These are phyloP conservation scores for Lactifluus rugatus DNA, from an alignment of 768 basidiomycete genomes.

Conservation along the genomic window DNA sequence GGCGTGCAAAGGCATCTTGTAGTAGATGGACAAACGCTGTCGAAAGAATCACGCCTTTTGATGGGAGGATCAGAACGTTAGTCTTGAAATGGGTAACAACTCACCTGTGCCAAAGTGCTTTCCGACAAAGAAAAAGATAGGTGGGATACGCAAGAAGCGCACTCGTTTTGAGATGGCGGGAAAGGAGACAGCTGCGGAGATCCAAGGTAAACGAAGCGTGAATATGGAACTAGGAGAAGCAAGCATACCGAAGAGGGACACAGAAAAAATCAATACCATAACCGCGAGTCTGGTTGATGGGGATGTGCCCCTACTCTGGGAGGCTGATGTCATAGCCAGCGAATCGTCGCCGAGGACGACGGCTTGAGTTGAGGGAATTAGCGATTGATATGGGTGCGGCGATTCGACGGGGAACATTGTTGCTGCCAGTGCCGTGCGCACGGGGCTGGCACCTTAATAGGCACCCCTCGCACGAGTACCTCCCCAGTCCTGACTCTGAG, in stretches of 20 bases:
- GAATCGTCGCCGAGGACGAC: not conserved
- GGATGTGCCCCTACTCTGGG: not conserved
- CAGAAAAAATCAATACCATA: conserved; percentile 44
- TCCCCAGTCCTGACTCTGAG: conserved; percentile 1
- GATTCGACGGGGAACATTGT: not conserved
- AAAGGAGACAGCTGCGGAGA: conserved; percentile 52
- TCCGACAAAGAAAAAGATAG: conserved; percentile 68
- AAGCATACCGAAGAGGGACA: conserved; percentile 55
- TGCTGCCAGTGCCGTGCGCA: too few species aligned
- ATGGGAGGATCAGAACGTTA: conserved; percentile 20
- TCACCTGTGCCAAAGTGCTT: conserved; percentile 70
- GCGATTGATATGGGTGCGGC: not conserved
- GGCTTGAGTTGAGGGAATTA: not conserved
- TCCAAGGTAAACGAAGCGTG: not conserved
- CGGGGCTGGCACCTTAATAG: not conserved
- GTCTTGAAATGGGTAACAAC: not conserved
- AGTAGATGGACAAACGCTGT: conserved; percentile 78
- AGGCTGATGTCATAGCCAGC: not conserved
- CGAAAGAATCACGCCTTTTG: conserved; percentile 62
- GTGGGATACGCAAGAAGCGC: conserved; percentile 49
- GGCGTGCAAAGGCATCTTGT: conserved; percentile 61
- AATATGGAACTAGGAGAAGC: not conserved
- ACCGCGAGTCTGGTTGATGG: conserved; percentile 19
- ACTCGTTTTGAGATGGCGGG: conserved; percentile 52
- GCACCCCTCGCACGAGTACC: not conserved